These are phyloP conservation scores for Annulohypoxylon moriforme DNA, from an alignment of 495 filamentous ascomycete genomes.

Conservation along the genomic window DNA sequence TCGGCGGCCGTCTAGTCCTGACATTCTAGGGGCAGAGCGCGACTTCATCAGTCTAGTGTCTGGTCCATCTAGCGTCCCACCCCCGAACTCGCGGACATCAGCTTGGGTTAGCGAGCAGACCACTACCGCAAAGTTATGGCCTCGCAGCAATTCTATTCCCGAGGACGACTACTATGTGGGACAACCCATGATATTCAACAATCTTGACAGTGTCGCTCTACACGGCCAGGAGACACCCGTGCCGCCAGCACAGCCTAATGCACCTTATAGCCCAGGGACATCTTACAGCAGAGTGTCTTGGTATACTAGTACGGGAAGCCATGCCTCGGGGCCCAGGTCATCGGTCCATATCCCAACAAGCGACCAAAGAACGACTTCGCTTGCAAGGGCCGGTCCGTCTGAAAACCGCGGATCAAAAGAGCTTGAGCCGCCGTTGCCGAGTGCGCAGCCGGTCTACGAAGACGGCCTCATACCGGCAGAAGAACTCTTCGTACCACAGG, in stretches of 20 bases:
- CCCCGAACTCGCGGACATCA: slow-evolving; percentile 34
- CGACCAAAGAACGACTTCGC: slow-evolving; percentile 42
- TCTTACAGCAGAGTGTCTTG: slow-evolving; percentile 35
- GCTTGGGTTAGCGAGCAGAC: slow-evolving; percentile 46
- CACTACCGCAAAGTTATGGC: slow-evolving; percentile 32
- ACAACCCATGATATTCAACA: slow-evolving; percentile 33
- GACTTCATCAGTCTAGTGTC: slow-evolving; percentile 40
- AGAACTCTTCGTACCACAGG: slow-evolving; percentile 23
- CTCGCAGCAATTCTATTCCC: slow-evolving; percentile 36
- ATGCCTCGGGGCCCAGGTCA: slow-evolving; percentile 33
- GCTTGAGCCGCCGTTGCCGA: slow-evolving; percentile 11
- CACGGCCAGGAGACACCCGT: slow-evolving; percentile 22
- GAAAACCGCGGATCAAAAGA: slow-evolving; percentile 9
- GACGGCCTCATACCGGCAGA: slow-evolving; percentile 38
- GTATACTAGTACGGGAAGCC: slow-evolving; percentile 41
- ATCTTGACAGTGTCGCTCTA: slow-evolving; percentile 35
- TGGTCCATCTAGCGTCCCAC: slow-evolving; percentile 9
- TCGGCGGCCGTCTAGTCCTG: slow-evolving; percentile 40
- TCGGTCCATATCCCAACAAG: slow-evolving; percentile 38
- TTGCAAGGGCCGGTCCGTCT: slow-evolving; percentile 6
- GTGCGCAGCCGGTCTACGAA: slow-evolving; percentile 21
- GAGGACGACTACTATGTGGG: slow-evolving; percentile 34
- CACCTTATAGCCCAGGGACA: slow-evolving; percentile 29
- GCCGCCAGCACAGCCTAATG: slow-evolving; percentile 6
- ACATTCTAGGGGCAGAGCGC: slow-evolving; percentile 42